These are phyloP conservation scores for Fraxinus cuspidata DNA, from an alignment of 257 asterid genomes.

Conservation along the genomic window DNA sequence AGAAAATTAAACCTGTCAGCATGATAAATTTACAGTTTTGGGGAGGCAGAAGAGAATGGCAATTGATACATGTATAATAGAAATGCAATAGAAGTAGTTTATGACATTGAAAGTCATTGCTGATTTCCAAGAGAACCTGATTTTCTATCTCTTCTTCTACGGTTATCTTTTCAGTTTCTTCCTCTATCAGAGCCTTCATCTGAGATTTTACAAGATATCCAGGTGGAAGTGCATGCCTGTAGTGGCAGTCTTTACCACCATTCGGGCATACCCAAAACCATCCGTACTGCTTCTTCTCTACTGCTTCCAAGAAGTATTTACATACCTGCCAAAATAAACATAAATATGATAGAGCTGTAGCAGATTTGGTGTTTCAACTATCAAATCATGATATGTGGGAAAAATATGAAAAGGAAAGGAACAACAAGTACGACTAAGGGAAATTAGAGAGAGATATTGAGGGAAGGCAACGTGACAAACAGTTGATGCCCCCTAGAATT, in stretches of 20 bases:
- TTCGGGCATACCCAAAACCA: conserved; percentile 98
- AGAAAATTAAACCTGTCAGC: conserved; percentile 24
- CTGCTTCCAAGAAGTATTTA: conserved; percentile 89
- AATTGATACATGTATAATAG: too few relatives aligned
- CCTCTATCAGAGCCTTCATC: conserved; percentile 95
- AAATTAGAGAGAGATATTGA: neutral
- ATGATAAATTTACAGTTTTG: neutral
- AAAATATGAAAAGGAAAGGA: neutral
- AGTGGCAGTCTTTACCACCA: conserved; percentile 84
- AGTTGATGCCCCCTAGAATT: neutral
- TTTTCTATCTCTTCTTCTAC: conserved; percentile 95
- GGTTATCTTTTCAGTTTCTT: conserved; percentile 71
- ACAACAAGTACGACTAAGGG: neutral
- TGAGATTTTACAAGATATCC: conserved; percentile 91
- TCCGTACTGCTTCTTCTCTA: conserved; percentile 97
- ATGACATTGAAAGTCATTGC: neutral
- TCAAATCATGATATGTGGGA: neutral
- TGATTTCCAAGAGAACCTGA: conserved; percentile 52
- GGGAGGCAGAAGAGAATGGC: neutral
- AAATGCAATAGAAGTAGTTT: neutral
- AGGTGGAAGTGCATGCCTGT: conserved; percentile 97
- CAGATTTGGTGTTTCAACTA: conserved; percentile 6
- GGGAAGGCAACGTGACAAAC: neutral
- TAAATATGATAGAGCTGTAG: neutral
- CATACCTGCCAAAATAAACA: conserved; percentile 58